A percentile compares a stretch with the other conserved stretches of the same genome.
phyloP scores from a whole-genome alignment of 306 rosid species.

The Trichosanthes truncata region DNA sequence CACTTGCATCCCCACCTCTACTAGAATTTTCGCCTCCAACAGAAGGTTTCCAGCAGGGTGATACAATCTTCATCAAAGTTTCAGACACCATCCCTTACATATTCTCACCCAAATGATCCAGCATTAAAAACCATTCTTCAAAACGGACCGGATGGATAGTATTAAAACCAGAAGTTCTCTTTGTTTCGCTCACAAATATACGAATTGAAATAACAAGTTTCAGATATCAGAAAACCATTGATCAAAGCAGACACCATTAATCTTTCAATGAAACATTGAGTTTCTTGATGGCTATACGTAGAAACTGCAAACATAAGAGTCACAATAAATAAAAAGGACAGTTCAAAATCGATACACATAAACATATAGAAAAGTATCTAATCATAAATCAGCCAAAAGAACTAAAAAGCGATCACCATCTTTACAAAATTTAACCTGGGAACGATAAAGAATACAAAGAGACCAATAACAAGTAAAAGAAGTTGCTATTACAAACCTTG shows the following conservation, averaged over 20 bases:
- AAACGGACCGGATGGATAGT: constrained; percentile 21
- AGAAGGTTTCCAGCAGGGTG: constrained; percentile 69
- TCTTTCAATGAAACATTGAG: constrained; percentile 33
- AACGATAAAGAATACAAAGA: not conserved
- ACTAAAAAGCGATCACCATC: not conserved
- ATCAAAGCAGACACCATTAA: constrained; percentile 50
- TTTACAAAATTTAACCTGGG: not conserved
- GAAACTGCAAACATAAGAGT: constrained; percentile 41
- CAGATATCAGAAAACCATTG: constrained; percentile 50
- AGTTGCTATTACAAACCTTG: not conserved
- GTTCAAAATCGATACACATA: not conserved
- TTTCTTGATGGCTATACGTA: constrained; percentile 21
- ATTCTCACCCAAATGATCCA: constrained; percentile 61
- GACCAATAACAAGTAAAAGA: not conserved
- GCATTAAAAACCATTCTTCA: constrained; percentile 33
- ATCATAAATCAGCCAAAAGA: not conserved
- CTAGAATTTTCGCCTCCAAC: constrained; percentile 43
- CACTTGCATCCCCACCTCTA: constrained; percentile 45
- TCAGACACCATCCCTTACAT: constrained; percentile 84
- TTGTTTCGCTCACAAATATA: constrained; percentile 31
- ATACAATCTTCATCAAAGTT: constrained; percentile 52
- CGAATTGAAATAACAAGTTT: constrained; percentile 35
- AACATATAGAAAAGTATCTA: not conserved
- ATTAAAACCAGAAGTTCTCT: constrained; percentile 25
- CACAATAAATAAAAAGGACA: constrained; percentile 16